Evolutionary conservation across 2,329 filamentous ascomycete species (phyloP).

Genomic region (Colletotrichum aenigma): DNA sequence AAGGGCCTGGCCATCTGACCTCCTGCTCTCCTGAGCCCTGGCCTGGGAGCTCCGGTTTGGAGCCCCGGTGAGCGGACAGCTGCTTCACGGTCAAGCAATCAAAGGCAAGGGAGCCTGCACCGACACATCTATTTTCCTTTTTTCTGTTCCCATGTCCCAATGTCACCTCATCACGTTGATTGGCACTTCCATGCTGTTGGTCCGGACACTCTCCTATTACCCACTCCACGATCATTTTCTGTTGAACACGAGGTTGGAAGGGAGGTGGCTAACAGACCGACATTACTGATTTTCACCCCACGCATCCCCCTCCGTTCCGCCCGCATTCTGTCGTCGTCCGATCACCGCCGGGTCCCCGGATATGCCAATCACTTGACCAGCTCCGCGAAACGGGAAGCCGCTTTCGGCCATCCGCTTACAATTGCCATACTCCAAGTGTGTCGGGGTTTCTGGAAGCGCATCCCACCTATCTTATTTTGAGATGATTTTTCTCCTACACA

Average conservation of each 20-base stretch:
- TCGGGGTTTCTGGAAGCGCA: neutral
- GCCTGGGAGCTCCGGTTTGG: neutral
- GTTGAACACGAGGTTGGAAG: slow-evolving; percentile 2
- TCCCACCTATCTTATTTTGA: too few species aligned
- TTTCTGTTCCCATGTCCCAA: neutral
- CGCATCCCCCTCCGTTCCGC: neutral
- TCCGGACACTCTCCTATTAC: neutral
- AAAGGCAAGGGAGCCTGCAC: neutral
- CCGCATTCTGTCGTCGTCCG: neutral
- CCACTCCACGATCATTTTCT: neutral
- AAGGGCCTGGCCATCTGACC: neutral
- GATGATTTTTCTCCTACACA: too few species aligned
- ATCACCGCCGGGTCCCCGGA: neutral
- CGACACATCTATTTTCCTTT: neutral
- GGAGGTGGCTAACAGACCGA: neutral
- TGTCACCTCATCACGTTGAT: slow-evolving; percentile 1
- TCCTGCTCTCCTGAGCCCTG: neutral
- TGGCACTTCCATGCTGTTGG: neutral
- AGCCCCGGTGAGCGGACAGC: neutral
- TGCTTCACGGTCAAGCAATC: neutral
- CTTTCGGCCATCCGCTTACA: neutral
- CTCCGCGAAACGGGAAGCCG: neutral
- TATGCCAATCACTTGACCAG: neutral
- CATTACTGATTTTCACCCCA: neutral
- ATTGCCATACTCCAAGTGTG: neutral